These are phyloP conservation scores for Quercus bicolor DNA, from an alignment of 306 rosid genomes.

Conservation along the genomic window DNA sequence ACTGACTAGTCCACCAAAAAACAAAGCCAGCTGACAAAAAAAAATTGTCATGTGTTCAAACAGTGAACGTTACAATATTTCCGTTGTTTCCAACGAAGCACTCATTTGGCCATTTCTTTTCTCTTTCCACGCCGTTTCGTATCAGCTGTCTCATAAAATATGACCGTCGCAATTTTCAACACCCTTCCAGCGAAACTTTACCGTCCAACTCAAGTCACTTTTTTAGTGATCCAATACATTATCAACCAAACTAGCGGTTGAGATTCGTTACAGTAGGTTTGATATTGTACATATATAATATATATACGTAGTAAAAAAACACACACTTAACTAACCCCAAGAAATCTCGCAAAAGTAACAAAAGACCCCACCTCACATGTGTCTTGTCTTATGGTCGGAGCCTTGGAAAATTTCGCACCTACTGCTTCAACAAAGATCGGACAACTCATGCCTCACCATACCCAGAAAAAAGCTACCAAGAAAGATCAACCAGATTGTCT, in stretches of 20 bases:
- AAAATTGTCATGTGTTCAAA: background rate
- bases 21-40: background rate
- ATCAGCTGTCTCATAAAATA: background rate
- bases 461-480: background rate
- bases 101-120: background rate
- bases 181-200: background rate
- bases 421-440: background rate
- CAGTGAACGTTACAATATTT: background rate
- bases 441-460: conserved; percentile 4
- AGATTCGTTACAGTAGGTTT: conserved; percentile 1
- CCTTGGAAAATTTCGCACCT: background rate
- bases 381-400: conserved; percentile 10
- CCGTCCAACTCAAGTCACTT: background rate
- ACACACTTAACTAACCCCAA: background rate
- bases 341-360: background rate
- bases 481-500: background rate
- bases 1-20: background rate
- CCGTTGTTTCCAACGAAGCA: background rate
- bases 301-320: no score
- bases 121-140: background rate
- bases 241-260: conserved; percentile 1
- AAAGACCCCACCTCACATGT: conserved; percentile 27
- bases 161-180: background rate
- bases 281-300: background rate
- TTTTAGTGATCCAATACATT: background rate